Base-by-base conservation (phyloP, 306 rosid species). In the Comarum palustre region DNA sequence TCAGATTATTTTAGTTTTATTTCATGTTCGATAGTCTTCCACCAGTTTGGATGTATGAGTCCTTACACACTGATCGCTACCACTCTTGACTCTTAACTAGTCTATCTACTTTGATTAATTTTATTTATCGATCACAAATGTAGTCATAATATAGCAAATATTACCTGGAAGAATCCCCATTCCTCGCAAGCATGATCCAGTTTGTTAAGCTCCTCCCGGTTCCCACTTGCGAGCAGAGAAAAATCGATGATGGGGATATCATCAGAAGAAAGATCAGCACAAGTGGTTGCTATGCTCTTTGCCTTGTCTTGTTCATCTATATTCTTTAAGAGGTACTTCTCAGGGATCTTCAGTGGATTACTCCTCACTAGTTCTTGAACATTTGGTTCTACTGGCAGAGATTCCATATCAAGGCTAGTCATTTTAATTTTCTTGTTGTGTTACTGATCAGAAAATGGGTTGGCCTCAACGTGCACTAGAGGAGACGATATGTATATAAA, bases 111-210 rank as follows among this genome's bases (percentile, higher is more conserved):
- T n/a, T n/a, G n/a, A n/a, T n/a, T n/a, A n/a, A n/a, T n/a, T n/a
- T n/a, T 32, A 32, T 32, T 32, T 32, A 32, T 32, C 36, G 5
- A 4, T 3, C 4, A 32, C 5, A 3, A 32, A 32, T 32, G 36
- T 32, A 32, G 29, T n/a, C 16, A 8, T 8, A 43, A 22, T 32
- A 24, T 25, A 67, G 34, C 2, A 61, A 15, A 12, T 22, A 60
- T 77, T 72, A 78, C 85, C 77, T 73, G 85, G 59, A 82, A 85
- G 77, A 85, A 82, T 59, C 84, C 83, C 86, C 81, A 85, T 19
- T 82, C 80, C 46, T 73, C 73, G 78, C 86, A 79, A 46, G 82
- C 82, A 24, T 52, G 22, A 27, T 82, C 89, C 39, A 82, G 77
- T 58, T 82, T 85, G 10, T 15, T 46, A 6, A 80, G 72, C 73